Base-by-base conservation (phyloP, 192 early-diverging fungal genomes). In the Cetraspora pellucida region DNA sequence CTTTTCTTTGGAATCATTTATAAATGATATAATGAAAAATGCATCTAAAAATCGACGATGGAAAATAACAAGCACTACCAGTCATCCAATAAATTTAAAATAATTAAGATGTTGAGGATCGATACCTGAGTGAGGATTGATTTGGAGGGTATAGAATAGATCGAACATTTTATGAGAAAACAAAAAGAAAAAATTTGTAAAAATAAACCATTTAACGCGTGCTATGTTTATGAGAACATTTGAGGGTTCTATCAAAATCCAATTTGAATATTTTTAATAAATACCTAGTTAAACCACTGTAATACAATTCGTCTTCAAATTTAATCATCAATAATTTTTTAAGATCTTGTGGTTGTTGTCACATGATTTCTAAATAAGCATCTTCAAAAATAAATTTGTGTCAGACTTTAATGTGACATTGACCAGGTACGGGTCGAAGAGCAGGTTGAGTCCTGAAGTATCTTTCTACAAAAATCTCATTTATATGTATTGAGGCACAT, bases 131-230 rank as follows among this genome's bases (percentile, higher is more conserved):
- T 97, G 90, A 30, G 96, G 95, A 85, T 96, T 99, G 81, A 99
- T 96, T 81, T 99, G 96, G 58, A 99, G 88, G 52, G 97, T 99
- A 85, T 99, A 93, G 83, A 93, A 90, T n/a, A 96, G 97, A 82
- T 99, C 96, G 84, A 99, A 99, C 95, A 99, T 97, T 80, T 97
- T 95, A 82, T 99, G 95, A 31, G 95, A 97, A 50, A 99, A 85
- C 79, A 99, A 82, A 86, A 96, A 99, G 88, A 99, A 99, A 83
- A 95, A 99, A 80, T 99, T 96, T 84, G 92, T 89, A 76, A 46
- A 72, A 59, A 31, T 31, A 55, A 28, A 52, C 74, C 79, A 28
- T 70, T 50, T 14, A 9, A 23, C 2, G 16, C 2, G 13, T 19
- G 19, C 16, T n/a, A 54, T 19, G 13, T 2, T 19, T 17, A 10